Evolutionary conservation across 768 basidiomycete species (phyloP), one percentile per base, ranked within the genome.

Genomic region (Phanerochaete sordida): DNA sequence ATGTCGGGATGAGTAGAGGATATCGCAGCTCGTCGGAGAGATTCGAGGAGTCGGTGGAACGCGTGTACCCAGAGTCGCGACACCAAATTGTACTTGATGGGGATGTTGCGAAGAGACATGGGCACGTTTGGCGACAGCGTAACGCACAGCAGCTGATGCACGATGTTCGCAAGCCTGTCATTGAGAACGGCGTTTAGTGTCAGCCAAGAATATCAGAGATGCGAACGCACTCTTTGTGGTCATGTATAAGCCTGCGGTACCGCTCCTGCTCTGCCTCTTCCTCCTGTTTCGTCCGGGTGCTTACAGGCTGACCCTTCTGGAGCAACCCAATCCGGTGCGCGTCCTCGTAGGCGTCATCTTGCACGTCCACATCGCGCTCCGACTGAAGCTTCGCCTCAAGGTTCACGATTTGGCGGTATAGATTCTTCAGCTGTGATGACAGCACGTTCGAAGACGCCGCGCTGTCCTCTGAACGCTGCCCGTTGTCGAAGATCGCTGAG

Each of bases 51-150:
- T 48, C 88, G 90, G 73, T 96, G 87, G 71, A 98, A 98, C 0
- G 84, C 92, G 54, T 88, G 88, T 0, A 90, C 88, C 97, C 97
- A 98, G 0, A 98, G 80, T 11, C 96, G 85, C 43, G 88, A 86
- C 61, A 96, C 91, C 67, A 98, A 95, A 74, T 97, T 97, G 78
- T 98, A 98, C 68, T 95, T 95, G 39, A 84, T 85, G 0, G 96
- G 93, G 51, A 98, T 91, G 59, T 88, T 86, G 47, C 94, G 89
- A 1, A 98, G 76, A 0, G 94, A 95, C 0, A 91, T 86, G 0
- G 97, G 96, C 0, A 96, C 88, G 11, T 84, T 84, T 0, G 95
- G 93, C 2, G 95, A 87, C 39, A 93, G 83, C 0, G 94, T 91
- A 1, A 96, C 84, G 39, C 86, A 82, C 56, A 99, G 83, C 27